Conservation (phyloP, 1,284 basidiomycete genomes). For the Puccinia horiana region DNA sequence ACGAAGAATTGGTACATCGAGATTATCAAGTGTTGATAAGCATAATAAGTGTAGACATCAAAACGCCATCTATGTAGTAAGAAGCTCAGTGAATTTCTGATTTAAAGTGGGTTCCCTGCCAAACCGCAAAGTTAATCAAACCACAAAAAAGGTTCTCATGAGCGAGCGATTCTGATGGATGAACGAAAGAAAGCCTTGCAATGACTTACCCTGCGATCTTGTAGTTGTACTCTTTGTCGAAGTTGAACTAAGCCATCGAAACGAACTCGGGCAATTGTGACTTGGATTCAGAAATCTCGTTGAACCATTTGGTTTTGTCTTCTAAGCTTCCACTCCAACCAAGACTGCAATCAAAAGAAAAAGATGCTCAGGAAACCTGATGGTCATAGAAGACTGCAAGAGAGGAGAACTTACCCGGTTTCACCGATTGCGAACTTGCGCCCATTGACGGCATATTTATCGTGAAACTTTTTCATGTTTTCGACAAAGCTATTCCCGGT, state of each 20-base stretch:
- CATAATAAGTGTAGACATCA: not conserved
- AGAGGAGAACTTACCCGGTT: slow-evolving; percentile 52
- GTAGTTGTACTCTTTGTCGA: slow-evolving; percentile 53
- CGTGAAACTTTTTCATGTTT: slow-evolving; percentile 58
- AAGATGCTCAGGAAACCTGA: not conserved
- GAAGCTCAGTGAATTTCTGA: slow-evolving; percentile 27
- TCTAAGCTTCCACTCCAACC: slow-evolving; percentile 52
- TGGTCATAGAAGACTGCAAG: not conserved
- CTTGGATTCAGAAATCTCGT: slow-evolving; percentile 52
- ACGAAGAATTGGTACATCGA: no score
- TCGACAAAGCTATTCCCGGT: slow-evolving; percentile 53
- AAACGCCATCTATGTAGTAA: not conserved
- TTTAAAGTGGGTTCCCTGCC: slow-evolving; percentile 18
- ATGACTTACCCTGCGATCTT: slow-evolving; percentile 50
- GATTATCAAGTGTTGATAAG: not conserved
- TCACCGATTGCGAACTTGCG: slow-evolving; percentile 59
- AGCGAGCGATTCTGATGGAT: not conserved
- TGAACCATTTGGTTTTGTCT: slow-evolving; percentile 55
- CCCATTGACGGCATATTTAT: slow-evolving; percentile 54
- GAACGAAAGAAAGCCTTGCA: not conserved
- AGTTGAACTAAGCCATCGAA: slow-evolving; percentile 58
- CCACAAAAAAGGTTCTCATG: no score
- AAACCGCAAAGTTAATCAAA: no score
- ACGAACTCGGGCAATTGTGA: slow-evolving; percentile 56
- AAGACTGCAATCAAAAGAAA: slow-evolving; percentile 42